These are phyloP conservation scores for Nowakowskiella sp. DNA, from an alignment of 192 early-diverging fungal species.

Conservation along the genomic window DNA sequence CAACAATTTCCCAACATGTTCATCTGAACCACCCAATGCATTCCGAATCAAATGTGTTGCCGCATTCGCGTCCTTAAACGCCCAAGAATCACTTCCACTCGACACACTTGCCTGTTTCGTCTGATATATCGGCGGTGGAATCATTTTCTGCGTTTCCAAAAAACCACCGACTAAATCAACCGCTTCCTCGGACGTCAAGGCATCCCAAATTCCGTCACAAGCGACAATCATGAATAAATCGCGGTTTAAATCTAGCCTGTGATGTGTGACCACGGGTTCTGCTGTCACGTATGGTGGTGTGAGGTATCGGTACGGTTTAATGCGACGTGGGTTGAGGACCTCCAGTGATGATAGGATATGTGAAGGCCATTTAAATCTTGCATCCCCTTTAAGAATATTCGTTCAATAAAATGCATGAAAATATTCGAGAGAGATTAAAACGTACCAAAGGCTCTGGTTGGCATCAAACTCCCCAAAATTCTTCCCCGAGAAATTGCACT, in stretches of 20 bases:
- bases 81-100: conserved; percentile 9
- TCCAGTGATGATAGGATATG: conserved; percentile 17
- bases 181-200: conserved; percentile 18
- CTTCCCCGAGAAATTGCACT: conserved; percentile 36
- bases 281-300: conserved; percentile 48
- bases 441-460: conserved; percentile 45
- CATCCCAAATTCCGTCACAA: conserved; percentile 43
- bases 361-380: conserved; percentile 39
- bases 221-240: conserved; percentile 41
- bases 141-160: conserved; percentile 16
- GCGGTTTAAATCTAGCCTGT: conserved; percentile 15
- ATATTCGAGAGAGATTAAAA: not conserved
- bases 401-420: not conserved
- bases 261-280: conserved; percentile 33
- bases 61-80: conserved; percentile 34
- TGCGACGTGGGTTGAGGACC: conserved; percentile 5
- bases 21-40: conserved; percentile 27
- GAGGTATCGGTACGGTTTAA: conserved; percentile 20
- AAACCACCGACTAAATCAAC: conserved; percentile 21
- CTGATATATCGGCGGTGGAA: conserved; percentile 10
- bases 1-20: conserved; percentile 13
- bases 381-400: conserved; percentile 24
- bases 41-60: conserved; percentile 41
- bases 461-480: conserved; percentile 44
- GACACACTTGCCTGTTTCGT: conserved; percentile 5